phyloP scores from a whole-genome alignment of 129 eudicot genomes.

The Scalesia atractyloides region DNA sequence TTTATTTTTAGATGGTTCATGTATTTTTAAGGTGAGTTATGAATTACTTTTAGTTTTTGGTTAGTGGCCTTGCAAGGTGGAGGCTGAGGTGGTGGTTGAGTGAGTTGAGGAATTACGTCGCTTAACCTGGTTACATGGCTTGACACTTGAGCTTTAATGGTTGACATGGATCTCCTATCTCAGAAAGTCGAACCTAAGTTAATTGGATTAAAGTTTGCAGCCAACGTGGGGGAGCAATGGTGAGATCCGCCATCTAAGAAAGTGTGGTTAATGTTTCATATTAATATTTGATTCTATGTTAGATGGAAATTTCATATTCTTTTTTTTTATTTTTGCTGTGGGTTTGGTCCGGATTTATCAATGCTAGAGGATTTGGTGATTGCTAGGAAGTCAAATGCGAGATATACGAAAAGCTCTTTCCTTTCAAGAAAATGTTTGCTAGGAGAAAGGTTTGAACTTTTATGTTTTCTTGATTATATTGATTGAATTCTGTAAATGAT shows the following conservation, averaged over 20 bases:
- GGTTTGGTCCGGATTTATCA: constrained; percentile 65
- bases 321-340: constrained; percentile 39
- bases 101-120: no score
- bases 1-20: no score
- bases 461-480: constrained; percentile 9
- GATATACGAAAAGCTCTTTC: constrained; percentile 53
- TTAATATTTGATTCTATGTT: not conserved
- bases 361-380: constrained; percentile 70
- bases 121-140: no score
- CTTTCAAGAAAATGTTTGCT: constrained; percentile 55
- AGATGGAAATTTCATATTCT: not conserved
- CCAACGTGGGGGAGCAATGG: no score
- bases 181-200: no score
- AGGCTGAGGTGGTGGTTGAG: no score
- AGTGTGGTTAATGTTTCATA: not conserved
- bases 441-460: constrained; percentile 56
- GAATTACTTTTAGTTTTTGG: no score
- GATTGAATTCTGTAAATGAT: not conserved
- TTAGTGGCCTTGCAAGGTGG: no score
- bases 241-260: not conserved
- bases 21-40: no score
- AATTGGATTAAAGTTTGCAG: no score
- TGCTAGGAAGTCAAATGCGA: constrained; percentile 72
- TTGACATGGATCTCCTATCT: no score
- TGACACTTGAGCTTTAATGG: no score